These are phyloP conservation scores for Austroboletus niveus DNA, from an alignment of 1,284 basidiomycete species.

Conservation along the genomic window DNA sequence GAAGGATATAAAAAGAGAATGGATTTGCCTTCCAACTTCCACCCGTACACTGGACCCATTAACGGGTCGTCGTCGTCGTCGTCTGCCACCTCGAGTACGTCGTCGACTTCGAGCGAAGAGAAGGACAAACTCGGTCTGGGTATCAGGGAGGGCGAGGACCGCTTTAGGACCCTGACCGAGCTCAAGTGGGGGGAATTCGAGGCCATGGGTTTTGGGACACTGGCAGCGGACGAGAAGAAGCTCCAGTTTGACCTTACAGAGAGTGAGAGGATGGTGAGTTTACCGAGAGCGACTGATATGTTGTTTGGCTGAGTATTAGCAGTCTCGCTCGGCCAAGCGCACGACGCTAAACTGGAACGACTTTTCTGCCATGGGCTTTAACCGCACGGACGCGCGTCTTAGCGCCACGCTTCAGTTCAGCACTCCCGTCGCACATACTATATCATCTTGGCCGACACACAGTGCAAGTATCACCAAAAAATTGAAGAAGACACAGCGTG, in stretches of 20 bases:
- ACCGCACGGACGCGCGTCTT: slow-evolving; percentile 70
- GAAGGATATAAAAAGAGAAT: slow-evolving; percentile 72
- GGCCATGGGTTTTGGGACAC: slow-evolving; percentile 68
- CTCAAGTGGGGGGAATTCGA: slow-evolving; percentile 90
- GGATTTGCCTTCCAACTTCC: slow-evolving; percentile 56
- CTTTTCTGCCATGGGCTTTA: slow-evolving; percentile 79
- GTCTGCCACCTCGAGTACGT: slow-evolving; percentile 29
- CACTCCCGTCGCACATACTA: slow-evolving; percentile 60
- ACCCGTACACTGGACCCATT: slow-evolving; percentile 46
- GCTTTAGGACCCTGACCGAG: slow-evolving; percentile 79
- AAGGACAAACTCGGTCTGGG: slow-evolving; percentile 27
- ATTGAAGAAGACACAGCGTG: slow-evolving; percentile 80
- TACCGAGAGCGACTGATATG: neutral
- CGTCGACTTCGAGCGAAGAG: slow-evolving; percentile 27
- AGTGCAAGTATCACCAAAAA: slow-evolving; percentile 72
- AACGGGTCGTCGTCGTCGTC: slow-evolving; percentile 10
- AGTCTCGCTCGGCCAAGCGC: slow-evolving; percentile 73
- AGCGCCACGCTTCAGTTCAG: slow-evolving; percentile 81
- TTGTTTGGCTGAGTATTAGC: slow-evolving; percentile 7
- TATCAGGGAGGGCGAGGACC: slow-evolving; percentile 50
- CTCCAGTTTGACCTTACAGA: slow-evolving; percentile 87
- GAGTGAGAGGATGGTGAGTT: slow-evolving; percentile 72
- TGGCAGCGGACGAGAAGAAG: slow-evolving; percentile 56
- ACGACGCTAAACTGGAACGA: slow-evolving; percentile 84
- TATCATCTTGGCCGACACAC: slow-evolving; percentile 70